Percentiles rank a stretch among this genome's conserved stretches.
phyloP scores from a whole-genome alignment of 768 basidiomycete genomes.

The Mycena sanguinolenta region DNA sequence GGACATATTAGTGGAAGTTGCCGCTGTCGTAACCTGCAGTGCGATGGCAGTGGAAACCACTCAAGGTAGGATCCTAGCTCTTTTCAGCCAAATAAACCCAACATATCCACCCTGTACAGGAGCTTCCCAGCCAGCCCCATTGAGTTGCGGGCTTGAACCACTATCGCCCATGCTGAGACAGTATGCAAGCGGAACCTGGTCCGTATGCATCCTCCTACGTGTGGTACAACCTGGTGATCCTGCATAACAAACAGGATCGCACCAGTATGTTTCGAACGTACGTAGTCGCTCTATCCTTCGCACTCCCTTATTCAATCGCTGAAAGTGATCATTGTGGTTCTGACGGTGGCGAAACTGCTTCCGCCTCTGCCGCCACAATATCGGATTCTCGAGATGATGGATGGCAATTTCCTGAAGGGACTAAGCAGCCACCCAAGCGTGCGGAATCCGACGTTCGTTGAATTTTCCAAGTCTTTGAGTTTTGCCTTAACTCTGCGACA shows the following conservation, averaged over 20 bases:
- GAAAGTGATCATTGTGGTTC: conserved; percentile 26
- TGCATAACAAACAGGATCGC: conserved; percentile 26
- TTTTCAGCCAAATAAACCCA: not conserved
- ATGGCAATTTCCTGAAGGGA: conserved; percentile 9
- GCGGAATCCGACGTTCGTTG: conserved; percentile 31
- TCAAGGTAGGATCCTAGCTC: conserved; percentile 7
- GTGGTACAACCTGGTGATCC: not conserved
- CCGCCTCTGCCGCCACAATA: conserved; percentile 15
- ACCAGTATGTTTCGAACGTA: conserved; percentile 36
- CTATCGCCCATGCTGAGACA: conserved; percentile 1
- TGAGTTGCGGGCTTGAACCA: conserved; percentile 28
- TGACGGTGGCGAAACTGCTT: conserved; percentile 31
- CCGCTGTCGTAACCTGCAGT: conserved; percentile 24
- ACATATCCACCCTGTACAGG: conserved; percentile 1
- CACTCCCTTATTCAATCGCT: not conserved
- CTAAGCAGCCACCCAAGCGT: conserved; percentile 7
- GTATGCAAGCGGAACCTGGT: conserved; percentile 35
- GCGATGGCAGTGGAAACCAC: conserved; percentile 2
- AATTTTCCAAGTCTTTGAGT: not conserved
- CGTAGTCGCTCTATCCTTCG: not conserved
- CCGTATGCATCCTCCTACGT: not conserved
- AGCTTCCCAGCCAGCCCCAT: conserved; percentile 22
- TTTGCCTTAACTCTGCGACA: not conserved
- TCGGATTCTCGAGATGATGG: not conserved
- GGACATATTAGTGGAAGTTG: conserved; percentile 31